Evolutionary conservation across 352 stramenopile genomes (phyloP).

Genomic region (Pythium volutum): DNA sequence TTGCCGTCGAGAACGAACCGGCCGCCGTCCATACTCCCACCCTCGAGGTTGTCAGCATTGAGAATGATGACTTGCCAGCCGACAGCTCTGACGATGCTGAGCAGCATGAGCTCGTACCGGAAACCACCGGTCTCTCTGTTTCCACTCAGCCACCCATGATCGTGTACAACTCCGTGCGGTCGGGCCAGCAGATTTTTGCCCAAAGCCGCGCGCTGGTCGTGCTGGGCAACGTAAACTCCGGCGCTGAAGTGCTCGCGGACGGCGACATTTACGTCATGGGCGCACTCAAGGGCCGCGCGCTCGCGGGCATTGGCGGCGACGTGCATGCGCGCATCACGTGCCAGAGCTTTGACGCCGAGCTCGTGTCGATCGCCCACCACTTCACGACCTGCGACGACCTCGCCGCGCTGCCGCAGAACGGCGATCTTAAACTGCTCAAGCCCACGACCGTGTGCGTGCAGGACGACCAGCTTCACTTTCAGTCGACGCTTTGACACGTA

Average conservation of each 20-base stretch:
- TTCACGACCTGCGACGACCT: slow-evolving; percentile 89
- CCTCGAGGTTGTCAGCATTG: neutral
- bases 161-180: slow-evolving; percentile 70
- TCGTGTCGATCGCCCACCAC: slow-evolving; percentile 87
- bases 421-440: slow-evolving; percentile 43
- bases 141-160: slow-evolving; percentile 45
- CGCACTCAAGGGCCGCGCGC: slow-evolving; percentile 75
- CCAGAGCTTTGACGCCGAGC: slow-evolving; percentile 85
- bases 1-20: neutral
- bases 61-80: neutral
- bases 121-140: neutral
- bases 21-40: neutral
- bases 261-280: slow-evolving; percentile 84
- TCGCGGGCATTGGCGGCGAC: slow-evolving; percentile 83
- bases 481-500: slow-evolving; percentile 29
- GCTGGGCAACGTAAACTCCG: slow-evolving; percentile 83
- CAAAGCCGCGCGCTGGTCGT: slow-evolving; percentile 81
- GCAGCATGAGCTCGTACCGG: neutral
- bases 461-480: slow-evolving; percentile 60
- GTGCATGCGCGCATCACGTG: slow-evolving; percentile 59
- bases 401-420: slow-evolving; percentile 31
- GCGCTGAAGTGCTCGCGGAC: slow-evolving; percentile 85
- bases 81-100: slow-evolving; percentile 2
- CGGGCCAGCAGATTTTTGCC: slow-evolving; percentile 86
- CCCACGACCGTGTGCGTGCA: slow-evolving; percentile 55